Evolutionary conservation across 129 eudicot species (phyloP).

Genomic region (Erigeron canadensis): DNA sequence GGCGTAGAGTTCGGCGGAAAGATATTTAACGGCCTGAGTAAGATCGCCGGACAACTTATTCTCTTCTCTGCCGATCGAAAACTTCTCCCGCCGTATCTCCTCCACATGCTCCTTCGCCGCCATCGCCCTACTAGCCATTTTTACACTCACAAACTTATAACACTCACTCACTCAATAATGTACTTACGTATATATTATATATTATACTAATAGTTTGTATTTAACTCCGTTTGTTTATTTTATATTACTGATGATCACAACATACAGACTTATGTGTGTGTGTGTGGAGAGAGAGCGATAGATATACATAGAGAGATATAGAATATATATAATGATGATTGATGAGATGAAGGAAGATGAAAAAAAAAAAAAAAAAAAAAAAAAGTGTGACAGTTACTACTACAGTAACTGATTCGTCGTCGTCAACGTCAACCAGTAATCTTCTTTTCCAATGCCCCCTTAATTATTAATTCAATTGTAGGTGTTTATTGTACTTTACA

Average conservation of each 20-base stretch:
- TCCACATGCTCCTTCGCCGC: conserved; percentile 11
- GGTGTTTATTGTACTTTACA: too few species aligned
- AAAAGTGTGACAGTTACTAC: background rate
- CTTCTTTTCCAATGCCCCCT: background rate
- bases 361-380: background rate
- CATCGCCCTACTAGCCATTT: background rate
- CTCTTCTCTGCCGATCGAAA: background rate
- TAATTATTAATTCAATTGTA: background rate
- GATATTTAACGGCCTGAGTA: conserved; percentile 7
- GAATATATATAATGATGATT: background rate
- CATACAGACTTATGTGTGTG: background rate
- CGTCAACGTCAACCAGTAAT: background rate
- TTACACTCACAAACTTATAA: background rate
- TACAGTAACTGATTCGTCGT: background rate
- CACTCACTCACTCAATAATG: background rate
- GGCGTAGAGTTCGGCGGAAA: background rate
- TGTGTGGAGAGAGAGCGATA: background rate
- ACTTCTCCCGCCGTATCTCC: conserved; percentile 10
- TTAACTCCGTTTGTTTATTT: background rate
- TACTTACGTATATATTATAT: too few species aligned
- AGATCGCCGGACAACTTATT: conserved; percentile 1
- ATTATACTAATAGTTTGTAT: background rate
- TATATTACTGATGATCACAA: background rate
- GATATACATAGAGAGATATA: background rate
- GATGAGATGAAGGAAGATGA: background rate